These are phyloP conservation scores for Aspergillus japonicus DNA, from an alignment of 2,329 filamentous ascomycete species.

Conservation along the genomic window DNA sequence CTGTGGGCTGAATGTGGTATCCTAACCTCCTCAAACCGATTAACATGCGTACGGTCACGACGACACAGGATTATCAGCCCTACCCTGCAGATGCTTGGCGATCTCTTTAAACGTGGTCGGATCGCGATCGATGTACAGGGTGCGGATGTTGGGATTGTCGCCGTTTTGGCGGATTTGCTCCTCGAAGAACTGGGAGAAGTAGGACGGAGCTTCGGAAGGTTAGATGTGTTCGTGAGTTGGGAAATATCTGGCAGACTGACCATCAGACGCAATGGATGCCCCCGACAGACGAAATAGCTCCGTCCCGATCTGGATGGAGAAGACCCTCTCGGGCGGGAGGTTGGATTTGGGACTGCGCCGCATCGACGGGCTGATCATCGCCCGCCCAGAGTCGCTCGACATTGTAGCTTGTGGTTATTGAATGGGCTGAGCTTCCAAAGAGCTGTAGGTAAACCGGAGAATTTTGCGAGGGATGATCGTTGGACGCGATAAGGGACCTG, in stretches of 20 bases:
- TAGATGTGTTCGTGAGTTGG: constrained; percentile 34
- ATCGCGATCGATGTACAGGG: constrained; percentile 93
- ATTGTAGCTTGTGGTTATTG: not conserved
- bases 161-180: constrained; percentile 70
- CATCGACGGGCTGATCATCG: not conserved
- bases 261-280: constrained; percentile 69
- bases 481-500: not conserved
- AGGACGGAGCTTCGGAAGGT: constrained; percentile 77
- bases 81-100: constrained; percentile 78
- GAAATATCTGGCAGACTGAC: constrained; percentile 46
- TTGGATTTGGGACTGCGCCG: constrained; percentile 15
- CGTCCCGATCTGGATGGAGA: constrained; percentile 68
- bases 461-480: not conserved
- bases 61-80: not conserved
- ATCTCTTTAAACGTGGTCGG: constrained; percentile 87
- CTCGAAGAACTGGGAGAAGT: constrained; percentile 91
- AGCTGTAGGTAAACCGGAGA: not conserved
- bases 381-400: not conserved
- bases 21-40: constrained; percentile 43
- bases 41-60: not conserved
- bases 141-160: constrained; percentile 63
- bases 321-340: constrained; percentile 61
- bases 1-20: constrained; percentile 78
- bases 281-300: constrained; percentile 68
- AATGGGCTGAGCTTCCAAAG: not conserved